Base-by-base conservation (phyloP, 106 monocot genomes). In the Iris macrosiphon region DNA sequence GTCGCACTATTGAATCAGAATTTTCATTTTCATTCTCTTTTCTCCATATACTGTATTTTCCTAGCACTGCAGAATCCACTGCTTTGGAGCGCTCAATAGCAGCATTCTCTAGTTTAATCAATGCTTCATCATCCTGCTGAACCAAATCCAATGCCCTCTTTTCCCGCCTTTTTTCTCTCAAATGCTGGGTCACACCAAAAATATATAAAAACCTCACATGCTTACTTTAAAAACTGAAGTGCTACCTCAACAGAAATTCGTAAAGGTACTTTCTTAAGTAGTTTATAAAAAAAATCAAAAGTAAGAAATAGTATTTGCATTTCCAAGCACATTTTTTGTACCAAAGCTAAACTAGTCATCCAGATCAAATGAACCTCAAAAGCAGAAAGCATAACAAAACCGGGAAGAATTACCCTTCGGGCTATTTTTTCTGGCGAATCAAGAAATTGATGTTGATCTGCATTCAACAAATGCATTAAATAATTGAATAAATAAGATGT, bases 21-120 rank as follows among this genome's bases (percentile, higher is more conserved):
- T 80, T 85, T n/a, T 73, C 77, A 35, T 35, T 35, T 53, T 80
- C 85, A 61, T 79, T 84, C 26, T 79, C 79, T 52, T 70, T 55
- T 34, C 84, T 68, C 84, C 84, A 85, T 51, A 85, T 75, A 32
- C 68, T 85, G 48, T 85, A 85, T 46, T 85, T 85, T 63, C 79
- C 84, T 14, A 85, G 33, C 23, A 79, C 75, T 60, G 79, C 70
- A 50, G 79, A 79, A 31, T 84, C 79, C 8, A 84, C 79, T 4
- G 68, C 67, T 75, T 85, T 85, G 50, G 79, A 79, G 18, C 55
- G 84, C 52, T 85, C 79, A 72, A 85, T 79, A 40, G 72, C 75
- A 61, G 75, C 84, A 79, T 75, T 85, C 67, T 79, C 84, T 61
- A 79, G 79, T 59, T 65, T 71, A 48, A 84, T 30, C 10, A 31